phyloP scores from a whole-genome alignment of 345 rosid genomes.

The Brassica juncea region DNA sequence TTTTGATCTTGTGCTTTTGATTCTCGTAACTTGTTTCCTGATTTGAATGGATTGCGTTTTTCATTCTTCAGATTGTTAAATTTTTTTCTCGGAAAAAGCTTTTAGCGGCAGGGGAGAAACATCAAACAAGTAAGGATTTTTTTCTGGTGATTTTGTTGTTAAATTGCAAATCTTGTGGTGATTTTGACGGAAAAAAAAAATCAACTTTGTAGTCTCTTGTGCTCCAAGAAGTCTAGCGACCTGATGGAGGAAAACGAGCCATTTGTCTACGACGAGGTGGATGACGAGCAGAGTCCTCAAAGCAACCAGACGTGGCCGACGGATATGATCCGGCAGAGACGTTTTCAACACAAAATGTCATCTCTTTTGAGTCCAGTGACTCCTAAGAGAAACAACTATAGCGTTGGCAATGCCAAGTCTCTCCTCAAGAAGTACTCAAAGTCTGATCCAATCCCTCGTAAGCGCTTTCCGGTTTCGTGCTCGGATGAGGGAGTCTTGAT shows the following conservation, averaged over 20 bases:
- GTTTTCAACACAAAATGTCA: conserved; percentile 23
- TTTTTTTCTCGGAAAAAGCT: not conserved
- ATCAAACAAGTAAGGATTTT: not conserved
- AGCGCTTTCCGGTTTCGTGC: conserved; percentile 11
- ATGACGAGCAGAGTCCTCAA: conserved; percentile 22
- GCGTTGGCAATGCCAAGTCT: conserved; percentile 16
- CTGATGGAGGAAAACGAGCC: conserved; percentile 25
- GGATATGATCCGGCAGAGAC: conserved; percentile 26
- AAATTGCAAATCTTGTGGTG: not conserved
- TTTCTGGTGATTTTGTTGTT: conserved; percentile 12
- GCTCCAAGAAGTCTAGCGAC: conserved; percentile 6
- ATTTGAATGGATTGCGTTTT: not conserved
- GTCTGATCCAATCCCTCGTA: conserved; percentile 33
- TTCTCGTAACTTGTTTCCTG: not conserved
- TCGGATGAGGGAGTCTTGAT: conserved; percentile 58
- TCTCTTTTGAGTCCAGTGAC: conserved; percentile 35
- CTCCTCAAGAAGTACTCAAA: conserved; percentile 27
- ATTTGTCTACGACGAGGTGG: conserved; percentile 11
- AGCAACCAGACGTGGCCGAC: conserved; percentile 35
- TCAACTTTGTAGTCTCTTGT: not conserved
- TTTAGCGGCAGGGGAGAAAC: not conserved
- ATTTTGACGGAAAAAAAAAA: not conserved
- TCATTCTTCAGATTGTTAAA: conserved; percentile 1
- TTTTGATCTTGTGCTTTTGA: not conserved
- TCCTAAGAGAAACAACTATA: conserved; percentile 19